Evolutionary conservation across 768 basidiomycete genomes (phyloP).

Genomic region (Multifurca ochricompacta): DNA sequence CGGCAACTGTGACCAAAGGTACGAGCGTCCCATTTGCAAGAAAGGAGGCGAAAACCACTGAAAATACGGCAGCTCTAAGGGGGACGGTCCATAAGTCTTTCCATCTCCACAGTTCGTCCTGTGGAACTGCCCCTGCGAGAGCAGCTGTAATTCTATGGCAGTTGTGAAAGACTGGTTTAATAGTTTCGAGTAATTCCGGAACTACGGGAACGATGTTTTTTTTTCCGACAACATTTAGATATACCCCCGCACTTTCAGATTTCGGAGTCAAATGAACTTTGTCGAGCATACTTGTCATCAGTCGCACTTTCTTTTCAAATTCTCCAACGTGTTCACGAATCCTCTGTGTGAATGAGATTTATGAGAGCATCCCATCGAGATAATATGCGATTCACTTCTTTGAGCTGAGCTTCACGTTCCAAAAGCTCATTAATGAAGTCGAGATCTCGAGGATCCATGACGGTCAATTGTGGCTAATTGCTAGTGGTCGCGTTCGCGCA

Average conservation of each 20-base stretch:
- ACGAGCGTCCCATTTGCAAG: slow-evolving; percentile 51
- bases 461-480: not conserved
- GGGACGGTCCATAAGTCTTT: slow-evolving; percentile 77
- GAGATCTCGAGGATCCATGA: slow-evolving; percentile 20
- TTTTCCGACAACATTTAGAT: not conserved
- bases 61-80: slow-evolving; percentile 57
- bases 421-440: slow-evolving; percentile 15
- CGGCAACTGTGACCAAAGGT: slow-evolving; percentile 42
- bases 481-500: not conserved
- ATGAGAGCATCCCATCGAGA: not conserved
- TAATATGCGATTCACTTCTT: slow-evolving; percentile 13
- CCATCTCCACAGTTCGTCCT: slow-evolving; percentile 76
- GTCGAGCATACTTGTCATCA: slow-evolving; percentile 68
- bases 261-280: slow-evolving; percentile 70
- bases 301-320: slow-evolving; percentile 67
- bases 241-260: slow-evolving; percentile 41
- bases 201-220: slow-evolving; percentile 35
- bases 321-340: slow-evolving; percentile 69
- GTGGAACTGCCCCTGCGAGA: slow-evolving; percentile 55
- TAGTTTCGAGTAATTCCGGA: slow-evolving; percentile 46
- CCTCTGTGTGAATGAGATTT: slow-evolving; percentile 40
- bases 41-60: slow-evolving; percentile 58
- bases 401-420: slow-evolving; percentile 15
- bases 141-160: slow-evolving; percentile 44
- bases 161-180: slow-evolving; percentile 46